Conservation (phyloP, 2,329 filamentous ascomycete species). For the Mycosphaerelloides madeirae region DNA sequence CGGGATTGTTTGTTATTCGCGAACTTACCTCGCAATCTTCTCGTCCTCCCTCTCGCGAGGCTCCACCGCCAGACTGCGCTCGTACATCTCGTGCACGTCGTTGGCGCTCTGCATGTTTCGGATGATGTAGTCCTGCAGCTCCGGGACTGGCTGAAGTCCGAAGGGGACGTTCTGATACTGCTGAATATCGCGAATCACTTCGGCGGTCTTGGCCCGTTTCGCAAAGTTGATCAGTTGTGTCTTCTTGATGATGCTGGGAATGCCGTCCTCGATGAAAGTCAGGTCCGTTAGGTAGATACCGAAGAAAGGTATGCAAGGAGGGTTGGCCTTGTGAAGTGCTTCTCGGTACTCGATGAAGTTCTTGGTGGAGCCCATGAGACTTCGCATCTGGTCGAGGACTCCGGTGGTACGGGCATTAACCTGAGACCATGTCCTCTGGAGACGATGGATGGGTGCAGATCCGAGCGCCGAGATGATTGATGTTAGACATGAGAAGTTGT, state of each 20-base stretch:
- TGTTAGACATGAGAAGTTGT: slow-evolving; percentile 96
- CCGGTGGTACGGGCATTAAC: slow-evolving; percentile 79
- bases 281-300: slow-evolving; percentile 98
- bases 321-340: slow-evolving; percentile 84
- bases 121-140: slow-evolving; percentile 93
- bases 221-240: slow-evolving; percentile 97
- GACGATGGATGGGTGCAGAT: slow-evolving; percentile 88
- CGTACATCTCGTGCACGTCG: slow-evolving; percentile 99
- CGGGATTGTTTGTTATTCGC: neutral
- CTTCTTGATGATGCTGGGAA: slow-evolving; percentile 92
- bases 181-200: slow-evolving; percentile 97
- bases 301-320: slow-evolving; percentile 97
- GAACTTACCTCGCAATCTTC: slow-evolving; percentile 90
- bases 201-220: slow-evolving; percentile 94
- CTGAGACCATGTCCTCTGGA: slow-evolving; percentile 90
- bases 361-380: slow-evolving; percentile 93
- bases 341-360: slow-evolving; percentile 98
- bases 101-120: slow-evolving; percentile 93
- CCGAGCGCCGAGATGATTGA: slow-evolving; percentile 95
- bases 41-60: slow-evolving; percentile 96
- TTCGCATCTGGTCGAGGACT: slow-evolving; percentile 83
- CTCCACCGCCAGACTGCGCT: slow-evolving; percentile 89
- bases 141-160: slow-evolving; percentile 77
- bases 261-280: slow-evolving; percentile 97
- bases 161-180: slow-evolving; percentile 99